Percentiles rank a stretch among this genome's conserved stretches.
Evolutionary conservation across 495 filamentous ascomycete genomes (phyloP).

Genomic region (Penicillium nucicola): DNA sequence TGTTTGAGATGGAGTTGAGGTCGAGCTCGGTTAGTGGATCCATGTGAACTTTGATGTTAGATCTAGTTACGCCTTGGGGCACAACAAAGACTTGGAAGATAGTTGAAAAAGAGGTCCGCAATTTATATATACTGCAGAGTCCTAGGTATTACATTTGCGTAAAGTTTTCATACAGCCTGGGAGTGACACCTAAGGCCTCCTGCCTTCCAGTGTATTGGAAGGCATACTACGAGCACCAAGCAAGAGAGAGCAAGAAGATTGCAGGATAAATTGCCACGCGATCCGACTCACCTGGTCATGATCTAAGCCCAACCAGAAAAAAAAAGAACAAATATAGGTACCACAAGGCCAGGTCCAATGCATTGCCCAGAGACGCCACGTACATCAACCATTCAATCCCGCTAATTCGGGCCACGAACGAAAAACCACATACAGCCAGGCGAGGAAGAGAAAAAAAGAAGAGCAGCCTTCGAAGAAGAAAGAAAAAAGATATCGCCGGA

Average conservation of each 20-base stretch:
- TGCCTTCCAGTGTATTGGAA: background rate
- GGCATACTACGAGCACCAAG: slow-evolving; percentile 1
- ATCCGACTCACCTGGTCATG: slow-evolving; percentile 3
- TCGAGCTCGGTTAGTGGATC: background rate
- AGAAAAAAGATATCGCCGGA: slow-evolving; percentile 2
- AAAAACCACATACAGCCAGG: background rate
- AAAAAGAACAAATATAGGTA: slow-evolving; percentile 9
- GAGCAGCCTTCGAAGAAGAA: slow-evolving; percentile 8
- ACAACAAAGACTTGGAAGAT: too few species aligned
- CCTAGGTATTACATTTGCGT: too few species aligned
- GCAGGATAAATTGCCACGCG: slow-evolving; percentile 12
- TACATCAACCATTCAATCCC: slow-evolving; percentile 12
- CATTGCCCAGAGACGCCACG: slow-evolving; percentile 25
- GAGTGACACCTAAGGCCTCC: background rate
- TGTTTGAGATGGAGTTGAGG: background rate
- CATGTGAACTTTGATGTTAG: background rate
- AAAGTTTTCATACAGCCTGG: too few species aligned
- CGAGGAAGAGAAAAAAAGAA: background rate
- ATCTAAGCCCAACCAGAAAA: slow-evolving; percentile 8
- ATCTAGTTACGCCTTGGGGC: background rate
- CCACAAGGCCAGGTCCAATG: slow-evolving; percentile 20
- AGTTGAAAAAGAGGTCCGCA: too few species aligned
- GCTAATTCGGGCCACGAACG: slow-evolving; percentile 2
- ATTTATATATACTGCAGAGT: too few species aligned
- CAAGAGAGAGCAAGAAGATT: slow-evolving; percentile 14